Evolutionary conservation across 768 basidiomycete species (phyloP).

Genomic region (Pulveroboletus sp.): DNA sequence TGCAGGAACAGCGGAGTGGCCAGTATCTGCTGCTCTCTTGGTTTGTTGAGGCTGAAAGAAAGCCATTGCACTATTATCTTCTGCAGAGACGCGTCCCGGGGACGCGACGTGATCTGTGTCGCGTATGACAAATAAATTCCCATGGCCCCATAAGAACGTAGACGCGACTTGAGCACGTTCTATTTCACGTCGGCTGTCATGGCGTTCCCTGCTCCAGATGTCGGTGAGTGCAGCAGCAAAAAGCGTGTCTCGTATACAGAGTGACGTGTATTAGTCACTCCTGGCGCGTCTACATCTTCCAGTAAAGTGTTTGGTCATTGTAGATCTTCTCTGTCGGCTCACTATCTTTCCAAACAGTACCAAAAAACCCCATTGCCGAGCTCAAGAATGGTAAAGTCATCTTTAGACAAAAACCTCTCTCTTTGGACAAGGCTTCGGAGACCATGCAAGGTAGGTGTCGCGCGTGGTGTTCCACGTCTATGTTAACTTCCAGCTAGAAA

Average conservation of each 20-base stretch:
- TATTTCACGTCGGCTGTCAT: constrained; percentile 21
- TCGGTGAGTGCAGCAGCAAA: constrained; percentile 14
- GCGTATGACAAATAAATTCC: constrained; percentile 32
- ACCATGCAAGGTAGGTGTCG: constrained; percentile 68
- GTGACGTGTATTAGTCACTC: constrained; percentile 8
- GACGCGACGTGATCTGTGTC: constrained; percentile 49
- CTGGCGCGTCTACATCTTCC: constrained; percentile 7
- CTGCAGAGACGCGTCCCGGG: constrained; percentile 35
- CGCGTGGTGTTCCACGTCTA: background rate
- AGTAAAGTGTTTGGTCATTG: constrained; percentile 13
- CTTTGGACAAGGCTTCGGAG: constrained; percentile 77
- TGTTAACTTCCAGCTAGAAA: constrained; percentile 44
- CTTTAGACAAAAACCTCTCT: constrained; percentile 72
- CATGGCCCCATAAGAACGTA: constrained; percentile 21
- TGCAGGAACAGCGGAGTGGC: constrained; percentile 51
- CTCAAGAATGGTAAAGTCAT: constrained; percentile 74
- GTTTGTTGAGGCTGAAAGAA: constrained; percentile 58
- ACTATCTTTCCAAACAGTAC: constrained; percentile 29
- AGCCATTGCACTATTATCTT: constrained; percentile 42
- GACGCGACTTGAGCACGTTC: constrained; percentile 17
- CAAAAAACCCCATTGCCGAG: constrained; percentile 51
- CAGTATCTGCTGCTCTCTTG: constrained; percentile 38
- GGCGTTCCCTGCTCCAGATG: constrained; percentile 11
- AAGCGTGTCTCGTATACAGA: constrained; percentile 6
- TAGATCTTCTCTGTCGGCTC: background rate